Evolutionary conservation across 768 basidiomycete genomes (phyloP).

Genomic region (Pleurotus salmoneostramineus): DNA sequence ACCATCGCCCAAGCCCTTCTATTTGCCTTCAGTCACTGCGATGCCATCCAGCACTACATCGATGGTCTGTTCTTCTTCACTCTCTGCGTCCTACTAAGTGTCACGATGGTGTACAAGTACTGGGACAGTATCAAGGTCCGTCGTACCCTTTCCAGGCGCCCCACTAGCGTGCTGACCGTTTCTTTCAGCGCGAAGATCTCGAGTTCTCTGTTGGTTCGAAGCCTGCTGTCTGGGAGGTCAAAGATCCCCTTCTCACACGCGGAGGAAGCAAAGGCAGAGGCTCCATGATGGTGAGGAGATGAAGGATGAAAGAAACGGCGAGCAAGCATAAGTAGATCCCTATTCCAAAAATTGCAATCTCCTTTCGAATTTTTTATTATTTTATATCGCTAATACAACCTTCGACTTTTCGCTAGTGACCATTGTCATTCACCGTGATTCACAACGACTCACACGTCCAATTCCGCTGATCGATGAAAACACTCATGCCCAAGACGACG

Average conservation of each 20-base stretch:
- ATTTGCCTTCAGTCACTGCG: conserved; percentile 94
- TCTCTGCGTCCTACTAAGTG: conserved; percentile 88
- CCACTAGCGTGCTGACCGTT: background rate
- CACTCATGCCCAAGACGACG: no score
- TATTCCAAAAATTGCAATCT: no score
- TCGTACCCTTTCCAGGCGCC: background rate
- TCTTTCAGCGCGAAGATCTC: conserved; percentile 78
- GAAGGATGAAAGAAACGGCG: no score
- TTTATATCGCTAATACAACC: no score
- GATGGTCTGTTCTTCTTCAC: conserved; percentile 98
- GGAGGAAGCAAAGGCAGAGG: no score
- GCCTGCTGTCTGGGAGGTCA: conserved; percentile 96
- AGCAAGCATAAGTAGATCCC: no score
- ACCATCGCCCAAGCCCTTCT: conserved; percentile 85
- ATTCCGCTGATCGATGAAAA: no score
- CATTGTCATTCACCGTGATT: no score
- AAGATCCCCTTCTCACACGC: conserved; percentile 71
- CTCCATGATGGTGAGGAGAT: no score
- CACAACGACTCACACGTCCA: no score
- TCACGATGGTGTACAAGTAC: conserved; percentile 99
- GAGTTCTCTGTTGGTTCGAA: conserved; percentile 99
- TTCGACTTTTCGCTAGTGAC: no score
- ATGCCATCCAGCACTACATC: conserved; percentile 96
- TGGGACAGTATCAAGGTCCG: conserved; percentile 95
- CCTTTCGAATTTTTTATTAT: no score